Conservation (phyloP, 352 stramenopile species). For the Aphanomyces invadans region DNA sequence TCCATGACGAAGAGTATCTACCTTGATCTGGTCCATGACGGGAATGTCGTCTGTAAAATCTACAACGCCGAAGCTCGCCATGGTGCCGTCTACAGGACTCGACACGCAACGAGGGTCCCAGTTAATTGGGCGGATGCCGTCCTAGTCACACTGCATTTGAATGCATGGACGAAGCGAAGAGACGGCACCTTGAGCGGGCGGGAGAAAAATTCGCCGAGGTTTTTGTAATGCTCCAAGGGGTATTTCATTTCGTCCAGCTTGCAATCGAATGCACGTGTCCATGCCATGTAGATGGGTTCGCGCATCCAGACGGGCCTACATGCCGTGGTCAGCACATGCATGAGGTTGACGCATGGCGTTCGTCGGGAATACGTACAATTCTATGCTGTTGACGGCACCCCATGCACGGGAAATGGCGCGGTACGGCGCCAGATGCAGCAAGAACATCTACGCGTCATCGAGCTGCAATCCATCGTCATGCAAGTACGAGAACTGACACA, state of each 20-base stretch:
- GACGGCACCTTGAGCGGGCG: constrained; percentile 52
- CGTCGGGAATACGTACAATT: constrained; percentile 46
- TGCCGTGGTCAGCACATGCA: background rate
- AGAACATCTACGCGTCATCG: constrained; percentile 37
- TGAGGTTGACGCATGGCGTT: background rate
- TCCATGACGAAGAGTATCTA: background rate
- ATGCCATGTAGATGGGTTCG: constrained; percentile 73
- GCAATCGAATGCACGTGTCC: constrained; percentile 68
- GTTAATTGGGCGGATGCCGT: constrained; percentile 24
- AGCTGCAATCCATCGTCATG: background rate
- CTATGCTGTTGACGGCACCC: constrained; percentile 68
- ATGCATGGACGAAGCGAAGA: constrained; percentile 26
- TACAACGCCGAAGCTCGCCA: constrained; percentile 51
- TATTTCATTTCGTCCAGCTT: constrained; percentile 83
- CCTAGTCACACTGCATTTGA: constrained; percentile 10
- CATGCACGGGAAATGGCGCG: constrained; percentile 65
- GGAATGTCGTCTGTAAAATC: constrained; percentile 40
- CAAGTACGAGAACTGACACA: constrained; percentile 3
- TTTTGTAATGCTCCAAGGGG: constrained; percentile 58
- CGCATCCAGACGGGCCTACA: constrained; percentile 54
- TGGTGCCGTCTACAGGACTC: constrained; percentile 55
- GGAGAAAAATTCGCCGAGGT: constrained; percentile 81
- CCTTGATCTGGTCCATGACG: constrained; percentile 72
- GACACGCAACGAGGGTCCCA: constrained; percentile 27
- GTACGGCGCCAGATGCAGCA: constrained; percentile 72